A percentile compares a stretch with the other conserved stretches of the same genome.
Conservation (phyloP, 306 rosid species). For the Cucumis melo region DNA sequence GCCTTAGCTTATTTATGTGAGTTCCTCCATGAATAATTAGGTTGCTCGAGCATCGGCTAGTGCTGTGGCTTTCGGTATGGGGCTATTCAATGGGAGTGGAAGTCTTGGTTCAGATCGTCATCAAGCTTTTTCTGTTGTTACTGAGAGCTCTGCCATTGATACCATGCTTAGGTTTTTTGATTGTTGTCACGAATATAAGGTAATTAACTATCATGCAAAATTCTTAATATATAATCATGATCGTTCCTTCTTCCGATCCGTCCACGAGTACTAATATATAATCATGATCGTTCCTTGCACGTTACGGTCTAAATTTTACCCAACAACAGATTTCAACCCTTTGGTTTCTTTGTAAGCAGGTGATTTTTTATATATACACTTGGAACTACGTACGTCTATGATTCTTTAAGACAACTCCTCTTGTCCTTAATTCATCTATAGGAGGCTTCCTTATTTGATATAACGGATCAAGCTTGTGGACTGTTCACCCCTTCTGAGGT, state of each 20-base stretch:
- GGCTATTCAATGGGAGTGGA: constrained; percentile 65
- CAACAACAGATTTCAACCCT: constrained; percentile 60
- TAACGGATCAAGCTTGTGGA: constrained; percentile 70
- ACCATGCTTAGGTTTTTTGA: constrained; percentile 57
- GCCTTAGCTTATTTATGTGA: background rate
- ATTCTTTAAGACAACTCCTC: background rate
- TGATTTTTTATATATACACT: constrained; percentile 7
- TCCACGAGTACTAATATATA: no score
- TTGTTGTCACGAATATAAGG: constrained; percentile 75
- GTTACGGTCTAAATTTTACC: constrained; percentile 60
- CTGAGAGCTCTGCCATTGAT: constrained; percentile 90
- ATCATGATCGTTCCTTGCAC: no score
- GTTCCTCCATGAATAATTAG: constrained; percentile 24
- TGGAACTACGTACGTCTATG: background rate
- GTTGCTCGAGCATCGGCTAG: constrained; percentile 92
- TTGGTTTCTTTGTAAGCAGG: constrained; percentile 97
- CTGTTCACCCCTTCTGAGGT: constrained; percentile 77
- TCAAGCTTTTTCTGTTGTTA: constrained; percentile 71
- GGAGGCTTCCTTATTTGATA: constrained; percentile 84
- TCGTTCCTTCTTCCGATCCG: no score
- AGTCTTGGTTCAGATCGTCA: constrained; percentile 63
- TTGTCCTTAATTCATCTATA: constrained; percentile 13
- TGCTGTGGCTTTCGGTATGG: constrained; percentile 97
- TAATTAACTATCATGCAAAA: constrained; percentile 18
- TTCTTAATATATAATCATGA: background rate